phyloP scores from a whole-genome alignment of 192 early-diverging fungal genomes.

The Coemansia sp. region DNA sequence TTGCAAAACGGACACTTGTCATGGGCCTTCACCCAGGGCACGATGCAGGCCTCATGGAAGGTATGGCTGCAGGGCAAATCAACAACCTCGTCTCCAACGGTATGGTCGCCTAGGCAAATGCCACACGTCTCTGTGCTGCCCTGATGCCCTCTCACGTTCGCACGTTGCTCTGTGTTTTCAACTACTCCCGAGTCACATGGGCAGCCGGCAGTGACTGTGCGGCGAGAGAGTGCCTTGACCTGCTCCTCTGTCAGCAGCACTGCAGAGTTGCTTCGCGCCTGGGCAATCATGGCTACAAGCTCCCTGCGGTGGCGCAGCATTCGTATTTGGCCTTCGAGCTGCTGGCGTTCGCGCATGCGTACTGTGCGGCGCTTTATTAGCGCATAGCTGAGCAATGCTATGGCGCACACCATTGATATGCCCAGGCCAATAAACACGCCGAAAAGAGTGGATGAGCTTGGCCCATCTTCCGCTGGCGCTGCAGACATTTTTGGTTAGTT shows the following conservation, averaged over 20 bases:
- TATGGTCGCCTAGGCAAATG: constrained; percentile 81
- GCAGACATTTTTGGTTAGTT: too few species aligned
- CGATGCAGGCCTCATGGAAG: constrained; percentile 80
- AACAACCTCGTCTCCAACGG: constrained; percentile 55
- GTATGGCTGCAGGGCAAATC: constrained; percentile 74
- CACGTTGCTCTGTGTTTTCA: neutral
- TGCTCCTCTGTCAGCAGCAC: neutral
- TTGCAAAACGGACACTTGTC: constrained; percentile 80
- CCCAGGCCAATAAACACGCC: neutral
- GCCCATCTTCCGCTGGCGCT: too few species aligned
- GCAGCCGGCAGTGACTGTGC: neutral
- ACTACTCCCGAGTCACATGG: neutral
- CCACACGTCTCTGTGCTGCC: constrained; percentile 48
- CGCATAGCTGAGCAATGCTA: constrained; percentile 1
- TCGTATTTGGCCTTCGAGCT: constrained; percentile 3
- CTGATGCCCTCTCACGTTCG: neutral
- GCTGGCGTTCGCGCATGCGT: neutral
- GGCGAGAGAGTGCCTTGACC: neutral
- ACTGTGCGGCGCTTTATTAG: constrained; percentile 2
- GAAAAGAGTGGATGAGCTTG: too few species aligned
- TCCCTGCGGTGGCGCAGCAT: neutral
- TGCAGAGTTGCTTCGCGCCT: neutral
- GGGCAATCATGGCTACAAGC: neutral
- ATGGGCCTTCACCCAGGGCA: constrained; percentile 81
- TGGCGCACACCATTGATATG: constrained; percentile 4